Evolutionary conservation across 352 stramenopile genomes (phyloP).

Genomic region (Phytopythium kandeliae): DNA sequence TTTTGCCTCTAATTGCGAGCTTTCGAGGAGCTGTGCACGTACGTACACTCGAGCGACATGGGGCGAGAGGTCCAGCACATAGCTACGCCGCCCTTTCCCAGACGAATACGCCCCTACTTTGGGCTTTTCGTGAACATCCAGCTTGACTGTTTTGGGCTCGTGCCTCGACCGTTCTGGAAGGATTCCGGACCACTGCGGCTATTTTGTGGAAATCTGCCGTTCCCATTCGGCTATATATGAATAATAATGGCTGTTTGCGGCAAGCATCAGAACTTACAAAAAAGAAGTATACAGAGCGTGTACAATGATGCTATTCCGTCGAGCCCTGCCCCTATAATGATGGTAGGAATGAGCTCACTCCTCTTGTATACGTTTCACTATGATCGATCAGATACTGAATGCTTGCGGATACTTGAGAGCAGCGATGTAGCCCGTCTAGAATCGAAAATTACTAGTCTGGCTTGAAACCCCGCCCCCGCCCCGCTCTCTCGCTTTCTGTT

Average conservation of each 20-base stretch:
- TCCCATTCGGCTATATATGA: not conserved
- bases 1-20: no score
- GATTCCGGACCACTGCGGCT: not conserved
- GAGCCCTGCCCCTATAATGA: no score
- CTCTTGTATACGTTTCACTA: no score
- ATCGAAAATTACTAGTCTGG: not conserved
- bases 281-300: no score
- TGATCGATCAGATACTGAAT: no score
- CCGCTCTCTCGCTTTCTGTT: not conserved
- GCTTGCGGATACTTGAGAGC: no score
- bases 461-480: not conserved
- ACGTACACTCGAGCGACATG: not conserved
- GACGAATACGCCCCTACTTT: not conserved
- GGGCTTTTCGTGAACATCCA: not conserved
- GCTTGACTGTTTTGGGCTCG: conserved; percentile 5
- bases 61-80: not conserved
- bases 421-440: no score
- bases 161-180: conserved; percentile 1
- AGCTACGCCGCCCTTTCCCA: not conserved
- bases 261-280: no score
- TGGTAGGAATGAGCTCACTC: no score
- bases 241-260: no score
- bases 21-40: no score
- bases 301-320: no score
- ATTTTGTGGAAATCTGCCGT: not conserved